Conservation (phyloP, 345 rosid species). For the Acer saccharum region DNA sequence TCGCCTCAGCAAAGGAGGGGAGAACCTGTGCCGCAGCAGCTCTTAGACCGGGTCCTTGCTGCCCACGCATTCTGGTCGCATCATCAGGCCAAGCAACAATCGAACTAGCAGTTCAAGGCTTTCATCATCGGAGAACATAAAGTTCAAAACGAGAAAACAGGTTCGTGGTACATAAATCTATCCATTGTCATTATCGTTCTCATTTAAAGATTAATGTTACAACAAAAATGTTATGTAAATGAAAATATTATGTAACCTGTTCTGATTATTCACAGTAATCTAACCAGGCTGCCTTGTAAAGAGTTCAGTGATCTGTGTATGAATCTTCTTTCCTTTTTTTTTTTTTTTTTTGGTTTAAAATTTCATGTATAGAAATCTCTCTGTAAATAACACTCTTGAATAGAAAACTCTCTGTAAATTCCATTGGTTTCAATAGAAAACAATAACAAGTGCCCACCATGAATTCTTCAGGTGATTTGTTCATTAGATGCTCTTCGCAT, state of each 20-base stretch:
- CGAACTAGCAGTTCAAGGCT: slow-evolving; percentile 7
- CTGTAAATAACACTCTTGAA: not conserved
- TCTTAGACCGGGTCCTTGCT: slow-evolving; percentile 33
- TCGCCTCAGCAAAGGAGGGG: slow-evolving; percentile 42
- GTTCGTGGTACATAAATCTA: not conserved
- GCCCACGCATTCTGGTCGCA: slow-evolving; percentile 34
- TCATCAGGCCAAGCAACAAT: slow-evolving; percentile 27
- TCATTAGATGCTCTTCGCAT: not conserved
- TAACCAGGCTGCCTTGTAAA: not conserved
- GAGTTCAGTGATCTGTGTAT: slow-evolving; percentile 9
- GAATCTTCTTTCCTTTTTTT: not conserved
- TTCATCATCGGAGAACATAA: not conserved
- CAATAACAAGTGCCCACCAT: not conserved
- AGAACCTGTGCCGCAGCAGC: slow-evolving; percentile 37
- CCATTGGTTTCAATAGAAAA: not conserved
- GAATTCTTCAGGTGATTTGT: not conserved
- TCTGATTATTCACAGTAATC: slow-evolving; percentile 2
- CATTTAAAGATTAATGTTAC: slow-evolving; percentile 3
- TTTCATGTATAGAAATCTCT: not conserved
- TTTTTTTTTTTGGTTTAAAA: too few relatives aligned
- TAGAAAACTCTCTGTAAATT: too few relatives aligned
- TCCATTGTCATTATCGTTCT: not conserved
- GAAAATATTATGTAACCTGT: not conserved
- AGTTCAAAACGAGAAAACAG: not conserved
- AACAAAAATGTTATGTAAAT: slow-evolving; percentile 8